phyloP scores from a whole-genome alignment of 2,329 filamentous ascomycete genomes.

The Fusarium aywerte region DNA sequence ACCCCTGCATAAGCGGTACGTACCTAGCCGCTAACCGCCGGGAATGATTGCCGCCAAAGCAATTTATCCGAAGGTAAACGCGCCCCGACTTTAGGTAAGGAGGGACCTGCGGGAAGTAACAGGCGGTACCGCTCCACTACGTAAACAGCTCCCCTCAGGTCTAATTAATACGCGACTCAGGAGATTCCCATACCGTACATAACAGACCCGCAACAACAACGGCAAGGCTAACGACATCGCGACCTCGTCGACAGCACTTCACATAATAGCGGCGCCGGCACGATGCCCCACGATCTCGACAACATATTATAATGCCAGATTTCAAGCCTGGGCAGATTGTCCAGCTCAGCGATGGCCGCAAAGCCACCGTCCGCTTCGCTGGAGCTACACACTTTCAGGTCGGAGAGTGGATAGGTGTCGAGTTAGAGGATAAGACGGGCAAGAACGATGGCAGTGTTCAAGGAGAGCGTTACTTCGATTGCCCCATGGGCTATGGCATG shows the following conservation, averaged over 20 bases:
- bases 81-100: conserved; percentile 33
- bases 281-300: conserved; percentile 48
- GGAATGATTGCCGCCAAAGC: conserved; percentile 40
- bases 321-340: conserved; percentile 77
- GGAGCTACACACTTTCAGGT: conserved; percentile 82
- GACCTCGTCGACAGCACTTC: conserved; percentile 1
- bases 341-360: conserved; percentile 80
- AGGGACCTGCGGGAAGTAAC: conserved; percentile 5
- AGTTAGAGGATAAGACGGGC: conserved; percentile 81
- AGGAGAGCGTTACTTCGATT: conserved; percentile 89
- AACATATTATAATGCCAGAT: conserved; percentile 59
- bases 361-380: conserved; percentile 81
- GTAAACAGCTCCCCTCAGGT: conserved; percentile 31
- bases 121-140: conserved; percentile 18
- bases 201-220: conserved; percentile 15
- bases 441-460: conserved; percentile 96
- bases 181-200: conserved; percentile 21
- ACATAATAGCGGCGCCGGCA: conserved; percentile 37
- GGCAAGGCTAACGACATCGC: conserved; percentile 4
- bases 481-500: conserved; percentile 79
- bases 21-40: conserved; percentile 30
- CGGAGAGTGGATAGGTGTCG: conserved; percentile 90
- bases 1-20: conserved; percentile 28
- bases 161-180: conserved; percentile 38
- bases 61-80: conserved; percentile 47